These are phyloP conservation scores for Daldinia grandis DNA, from an alignment of 495 filamentous ascomycete genomes.

Conservation along the genomic window DNA sequence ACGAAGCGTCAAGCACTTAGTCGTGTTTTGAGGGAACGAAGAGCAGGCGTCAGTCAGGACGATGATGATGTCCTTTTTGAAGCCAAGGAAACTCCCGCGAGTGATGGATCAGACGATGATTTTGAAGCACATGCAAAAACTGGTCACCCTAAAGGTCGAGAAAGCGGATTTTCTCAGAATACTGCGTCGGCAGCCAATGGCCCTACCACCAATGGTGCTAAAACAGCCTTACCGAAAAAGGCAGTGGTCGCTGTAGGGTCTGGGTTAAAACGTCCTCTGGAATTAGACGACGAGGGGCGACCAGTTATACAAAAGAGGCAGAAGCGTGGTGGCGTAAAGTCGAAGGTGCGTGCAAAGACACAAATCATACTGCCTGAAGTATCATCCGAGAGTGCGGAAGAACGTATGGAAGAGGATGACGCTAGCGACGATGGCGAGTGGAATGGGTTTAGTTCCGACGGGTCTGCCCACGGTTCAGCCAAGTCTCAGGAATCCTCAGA, in stretches of 20 bases:
- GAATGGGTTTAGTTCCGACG: slow-evolving; percentile 49
- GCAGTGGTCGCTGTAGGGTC: slow-evolving; percentile 63
- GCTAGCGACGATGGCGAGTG: slow-evolving; percentile 49
- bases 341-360: slow-evolving; percentile 51
- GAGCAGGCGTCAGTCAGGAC: slow-evolving; percentile 63
- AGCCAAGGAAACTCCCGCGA: slow-evolving; percentile 26
- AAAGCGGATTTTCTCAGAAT: background rate
- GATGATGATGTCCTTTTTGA: slow-evolving; percentile 50
- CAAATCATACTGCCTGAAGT: slow-evolving; percentile 51
- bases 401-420: slow-evolving; percentile 34
- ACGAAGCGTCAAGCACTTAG: slow-evolving; percentile 72
- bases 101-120: slow-evolving; percentile 48
- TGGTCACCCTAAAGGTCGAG: background rate
- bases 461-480: slow-evolving; percentile 30
- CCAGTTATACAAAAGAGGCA: slow-evolving; percentile 80
- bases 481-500: slow-evolving; percentile 28
- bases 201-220: background rate
- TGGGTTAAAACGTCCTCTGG: slow-evolving; percentile 87
- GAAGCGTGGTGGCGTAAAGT: slow-evolving; percentile 61
- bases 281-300: slow-evolving; percentile 76
- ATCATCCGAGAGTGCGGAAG: slow-evolving; percentile 57
- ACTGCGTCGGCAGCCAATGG: background rate
- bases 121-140: slow-evolving; percentile 32
- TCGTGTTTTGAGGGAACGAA: slow-evolving; percentile 64
- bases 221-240: slow-evolving; percentile 13